phyloP scores from a whole-genome alignment of 306 rosid genomes.

The Cucurbita pepo region DNA sequence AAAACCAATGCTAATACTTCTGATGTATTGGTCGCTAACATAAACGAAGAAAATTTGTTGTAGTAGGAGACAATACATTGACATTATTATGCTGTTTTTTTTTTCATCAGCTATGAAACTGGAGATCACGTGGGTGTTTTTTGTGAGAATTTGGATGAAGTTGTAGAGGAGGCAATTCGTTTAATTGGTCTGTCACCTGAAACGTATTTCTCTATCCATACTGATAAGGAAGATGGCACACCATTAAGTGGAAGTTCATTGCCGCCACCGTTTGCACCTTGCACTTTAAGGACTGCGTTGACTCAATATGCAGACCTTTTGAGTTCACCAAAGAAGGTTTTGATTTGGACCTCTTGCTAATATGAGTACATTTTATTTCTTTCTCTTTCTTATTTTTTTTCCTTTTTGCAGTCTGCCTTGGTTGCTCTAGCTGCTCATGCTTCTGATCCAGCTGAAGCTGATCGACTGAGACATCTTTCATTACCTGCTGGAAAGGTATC shows the following conservation, averaged over 20 bases:
- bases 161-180: slow-evolving; percentile 68
- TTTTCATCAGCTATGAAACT: slow-evolving; percentile 65
- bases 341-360: slow-evolving; percentile 1
- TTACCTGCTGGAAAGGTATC: slow-evolving; percentile 86
- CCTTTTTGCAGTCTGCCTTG: slow-evolving; percentile 52
- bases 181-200: slow-evolving; percentile 60
- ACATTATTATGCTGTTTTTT: slow-evolving; percentile 6
- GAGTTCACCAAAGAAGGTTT: slow-evolving; percentile 83
- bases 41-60: neutral
- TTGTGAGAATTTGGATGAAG: slow-evolving; percentile 64
- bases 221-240: slow-evolving; percentile 73
- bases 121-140: slow-evolving; percentile 97
- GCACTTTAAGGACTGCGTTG: slow-evolving; percentile 55
- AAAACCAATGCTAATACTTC: neutral
- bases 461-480: slow-evolving; percentile 58
- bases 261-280: slow-evolving; percentile 85
- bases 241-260: slow-evolving; percentile 54
- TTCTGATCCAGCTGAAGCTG: slow-evolving; percentile 60
- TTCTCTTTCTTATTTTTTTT: neutral
- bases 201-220: slow-evolving; percentile 57
- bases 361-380: neutral
- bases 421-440: slow-evolving; percentile 83
- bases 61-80: neutral
- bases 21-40: neutral
- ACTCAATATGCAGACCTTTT: slow-evolving; percentile 72